These are phyloP conservation scores for Coemansia sp. DNA, from an alignment of 192 early-diverging fungal genomes.

Conservation along the genomic window DNA sequence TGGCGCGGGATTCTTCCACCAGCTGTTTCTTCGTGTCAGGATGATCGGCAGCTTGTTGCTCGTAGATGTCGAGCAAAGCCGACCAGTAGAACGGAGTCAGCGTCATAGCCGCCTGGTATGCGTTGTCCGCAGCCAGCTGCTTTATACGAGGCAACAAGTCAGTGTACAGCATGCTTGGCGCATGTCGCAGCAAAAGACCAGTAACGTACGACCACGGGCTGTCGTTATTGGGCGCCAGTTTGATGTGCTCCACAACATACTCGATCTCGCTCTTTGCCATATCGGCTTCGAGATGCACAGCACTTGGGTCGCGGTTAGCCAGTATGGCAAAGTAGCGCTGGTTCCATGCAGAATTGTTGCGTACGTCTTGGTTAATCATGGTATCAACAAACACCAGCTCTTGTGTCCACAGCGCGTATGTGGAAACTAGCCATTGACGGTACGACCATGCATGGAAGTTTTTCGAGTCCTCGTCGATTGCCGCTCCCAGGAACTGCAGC, in stretches of 20 bases:
- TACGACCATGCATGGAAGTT: constrained; percentile 99
- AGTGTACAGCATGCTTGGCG: constrained; percentile 25
- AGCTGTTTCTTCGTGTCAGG: constrained; percentile 12
- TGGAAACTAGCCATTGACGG: constrained; percentile 86
- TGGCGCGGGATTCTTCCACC: constrained; percentile 17
- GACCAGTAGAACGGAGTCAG: constrained; percentile 52
- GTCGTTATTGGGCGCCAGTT: constrained; percentile 83
- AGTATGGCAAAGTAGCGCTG: constrained; percentile 84
- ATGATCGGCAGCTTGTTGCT: constrained; percentile 22
- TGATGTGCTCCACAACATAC: constrained; percentile 69
- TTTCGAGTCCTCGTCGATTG: constrained; percentile 83
- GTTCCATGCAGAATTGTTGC: constrained; percentile 99
- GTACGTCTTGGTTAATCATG: constrained; percentile 74
- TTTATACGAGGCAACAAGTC: constrained; percentile 38
- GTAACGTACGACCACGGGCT: constrained; percentile 90
- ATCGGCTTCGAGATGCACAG: neutral
- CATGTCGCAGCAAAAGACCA: constrained; percentile 59
- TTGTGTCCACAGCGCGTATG: constrained; percentile 73
- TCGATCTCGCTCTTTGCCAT: constrained; percentile 51
- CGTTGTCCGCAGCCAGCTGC: constrained; percentile 22
- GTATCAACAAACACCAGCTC: constrained; percentile 77
- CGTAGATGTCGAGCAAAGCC: constrained; percentile 46
- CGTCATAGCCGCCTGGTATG: constrained; percentile 14
- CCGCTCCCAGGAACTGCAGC: constrained; percentile 65
- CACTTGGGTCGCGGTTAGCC: constrained; percentile 15